phyloP scores from a whole-genome alignment of 1,139 yeast species.

The Taphrina sp. region DNA sequence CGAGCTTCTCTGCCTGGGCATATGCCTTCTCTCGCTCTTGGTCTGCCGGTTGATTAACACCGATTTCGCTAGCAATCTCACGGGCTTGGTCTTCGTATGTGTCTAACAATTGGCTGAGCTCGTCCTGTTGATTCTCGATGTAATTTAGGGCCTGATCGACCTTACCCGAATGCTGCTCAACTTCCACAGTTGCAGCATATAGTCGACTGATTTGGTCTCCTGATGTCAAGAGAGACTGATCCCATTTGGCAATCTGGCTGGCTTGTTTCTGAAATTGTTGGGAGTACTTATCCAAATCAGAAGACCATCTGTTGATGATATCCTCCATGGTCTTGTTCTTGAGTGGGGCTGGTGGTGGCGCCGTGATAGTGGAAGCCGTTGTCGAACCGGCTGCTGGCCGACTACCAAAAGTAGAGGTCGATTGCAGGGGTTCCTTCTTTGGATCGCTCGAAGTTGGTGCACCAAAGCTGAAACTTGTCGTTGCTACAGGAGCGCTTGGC shows the following conservation, averaged over 20 bases:
- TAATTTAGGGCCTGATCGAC: conserved; percentile 84
- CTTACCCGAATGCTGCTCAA: conserved; percentile 79
- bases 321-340: conserved; percentile 92
- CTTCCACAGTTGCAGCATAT: conserved; percentile 72
- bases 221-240: conserved; percentile 73
- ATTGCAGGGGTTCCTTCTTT: conserved; percentile 30
- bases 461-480: conserved; percentile 25
- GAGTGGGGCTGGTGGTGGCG: conserved; percentile 62
- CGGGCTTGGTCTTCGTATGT: conserved; percentile 87
- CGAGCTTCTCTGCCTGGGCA: conserved; percentile 72
- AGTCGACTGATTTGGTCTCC: conserved; percentile 81
- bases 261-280: conserved; percentile 76
- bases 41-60: conserved; percentile 55
- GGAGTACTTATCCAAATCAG: conserved; percentile 71
- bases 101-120: conserved; percentile 74
- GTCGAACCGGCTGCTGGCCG: conserved; percentile 23
- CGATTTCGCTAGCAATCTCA: conserved; percentile 42
- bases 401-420: background rate
- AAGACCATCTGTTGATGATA: conserved; percentile 88
- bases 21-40: conserved; percentile 90
- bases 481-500: background rate
- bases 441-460: conserved; percentile 40
- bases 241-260: conserved; percentile 76
- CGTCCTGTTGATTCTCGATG: conserved; percentile 90
- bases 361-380: conserved; percentile 38